Percentiles rank a stretch among this genome's conserved stretches.
These are phyloP conservation scores for Chalaropsis thielavioides DNA, from an alignment of 2,329 filamentous ascomycete genomes.

Conservation along the genomic window DNA sequence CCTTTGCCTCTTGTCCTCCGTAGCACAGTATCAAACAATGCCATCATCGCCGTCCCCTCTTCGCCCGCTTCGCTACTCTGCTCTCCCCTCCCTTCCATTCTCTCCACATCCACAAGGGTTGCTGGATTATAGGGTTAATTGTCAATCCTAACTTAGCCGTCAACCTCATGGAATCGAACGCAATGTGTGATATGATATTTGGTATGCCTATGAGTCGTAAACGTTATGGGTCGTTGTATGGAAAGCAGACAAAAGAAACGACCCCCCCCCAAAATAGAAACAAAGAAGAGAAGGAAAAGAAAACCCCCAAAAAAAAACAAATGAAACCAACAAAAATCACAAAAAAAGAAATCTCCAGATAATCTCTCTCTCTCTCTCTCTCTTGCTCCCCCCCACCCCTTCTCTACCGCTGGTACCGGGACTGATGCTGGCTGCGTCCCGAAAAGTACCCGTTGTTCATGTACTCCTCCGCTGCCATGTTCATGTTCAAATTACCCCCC, in stretches of 20 bases:
- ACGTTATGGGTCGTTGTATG: background rate
- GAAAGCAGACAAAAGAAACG: background rate
- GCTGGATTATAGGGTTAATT: no score
- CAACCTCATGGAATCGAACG: background rate
- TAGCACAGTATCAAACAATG: background rate
- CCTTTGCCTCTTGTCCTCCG: background rate
- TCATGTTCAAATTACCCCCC: constrained; percentile 4
- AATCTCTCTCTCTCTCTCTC: background rate
- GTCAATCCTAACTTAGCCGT: background rate
- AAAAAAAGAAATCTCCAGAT: background rate
- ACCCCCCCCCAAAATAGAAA: background rate
- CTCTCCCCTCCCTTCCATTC: no score
- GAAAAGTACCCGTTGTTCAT: constrained; percentile 4
- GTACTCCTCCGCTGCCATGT: constrained; percentile 5
- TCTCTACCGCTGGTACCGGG: constrained; percentile 2
- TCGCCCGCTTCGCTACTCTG: no score
- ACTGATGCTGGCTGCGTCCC: background rate
- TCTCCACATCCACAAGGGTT: no score
- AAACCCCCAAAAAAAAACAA: background rate
- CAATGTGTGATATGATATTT: background rate
- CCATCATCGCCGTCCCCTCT: no score
- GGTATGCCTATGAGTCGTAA: background rate
- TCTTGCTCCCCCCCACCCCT: background rate
- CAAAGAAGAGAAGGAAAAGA: background rate
- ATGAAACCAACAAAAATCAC: background rate